These are phyloP conservation scores for Crithidia expoeki DNA, from an alignment of 208 protist species.

Conservation along the genomic window DNA sequence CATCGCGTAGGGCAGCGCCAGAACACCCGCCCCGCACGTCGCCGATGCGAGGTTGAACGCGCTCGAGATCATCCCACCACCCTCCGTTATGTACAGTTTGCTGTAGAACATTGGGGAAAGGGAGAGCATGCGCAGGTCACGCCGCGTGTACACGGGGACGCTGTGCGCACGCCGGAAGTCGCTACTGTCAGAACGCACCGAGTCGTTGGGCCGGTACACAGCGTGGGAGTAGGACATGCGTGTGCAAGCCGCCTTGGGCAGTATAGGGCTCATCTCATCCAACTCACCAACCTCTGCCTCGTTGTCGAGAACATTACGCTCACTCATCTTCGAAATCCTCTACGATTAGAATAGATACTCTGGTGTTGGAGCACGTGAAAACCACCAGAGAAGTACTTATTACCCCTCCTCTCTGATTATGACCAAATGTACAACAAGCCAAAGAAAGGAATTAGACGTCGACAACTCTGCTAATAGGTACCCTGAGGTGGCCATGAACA, in stretches of 20 bases:
- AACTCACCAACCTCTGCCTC: constrained; percentile 8
- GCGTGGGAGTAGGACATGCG: constrained; percentile 46
- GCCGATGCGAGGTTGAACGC: constrained; percentile 83
- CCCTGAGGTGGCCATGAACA: no score
- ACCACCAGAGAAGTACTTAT: no score
- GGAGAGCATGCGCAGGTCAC: constrained; percentile 27
- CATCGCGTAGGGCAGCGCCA: constrained; percentile 82
- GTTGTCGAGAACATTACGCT: background rate
- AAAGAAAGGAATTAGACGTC: no score
- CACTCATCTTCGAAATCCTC: constrained; percentile 1
- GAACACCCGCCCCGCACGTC: constrained; percentile 72
- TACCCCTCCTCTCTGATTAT: no score
- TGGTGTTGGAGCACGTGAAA: no score
- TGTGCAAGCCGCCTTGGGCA: constrained; percentile 13
- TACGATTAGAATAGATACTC: background rate
- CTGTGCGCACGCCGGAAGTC: constrained; percentile 38
- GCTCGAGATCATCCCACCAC: constrained; percentile 66
- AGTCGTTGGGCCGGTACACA: constrained; percentile 2
- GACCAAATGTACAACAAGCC: no score
- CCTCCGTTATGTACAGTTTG: constrained; percentile 56
- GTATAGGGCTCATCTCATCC: constrained; percentile 35
- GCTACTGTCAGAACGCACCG: background rate
- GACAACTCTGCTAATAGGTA: no score
- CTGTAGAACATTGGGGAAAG: constrained; percentile 57
- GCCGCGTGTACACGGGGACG: constrained; percentile 35